Evolutionary conservation across 2,329 filamentous ascomycete species (phyloP).

Genomic region (Pseudogymnoascus sp.): DNA sequence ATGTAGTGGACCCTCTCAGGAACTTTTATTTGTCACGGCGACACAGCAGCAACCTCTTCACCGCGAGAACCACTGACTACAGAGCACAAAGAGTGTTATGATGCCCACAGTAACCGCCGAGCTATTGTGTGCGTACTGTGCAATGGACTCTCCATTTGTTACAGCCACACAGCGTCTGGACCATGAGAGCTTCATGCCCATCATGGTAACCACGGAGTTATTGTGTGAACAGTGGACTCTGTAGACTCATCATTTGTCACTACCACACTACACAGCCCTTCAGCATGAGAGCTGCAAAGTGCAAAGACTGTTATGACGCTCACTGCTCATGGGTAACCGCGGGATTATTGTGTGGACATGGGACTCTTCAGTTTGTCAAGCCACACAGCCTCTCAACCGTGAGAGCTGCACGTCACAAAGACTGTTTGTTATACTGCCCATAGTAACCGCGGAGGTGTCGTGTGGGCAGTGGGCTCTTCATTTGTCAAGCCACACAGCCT

Average conservation of each 20-base stretch:
- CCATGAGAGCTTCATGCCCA: background rate
- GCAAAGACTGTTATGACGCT: too few species aligned
- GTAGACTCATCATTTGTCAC: background rate
- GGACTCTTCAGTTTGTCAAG: background rate
- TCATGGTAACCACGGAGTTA: background rate
- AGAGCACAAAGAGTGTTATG: background rate
- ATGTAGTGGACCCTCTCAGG: background rate
- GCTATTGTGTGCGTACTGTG: background rate
- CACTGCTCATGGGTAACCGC: too few species aligned
- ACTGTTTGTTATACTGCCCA: background rate
- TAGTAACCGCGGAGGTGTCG: background rate
- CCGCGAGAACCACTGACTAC: background rate
- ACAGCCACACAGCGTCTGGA: background rate
- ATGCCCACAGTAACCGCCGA: background rate
- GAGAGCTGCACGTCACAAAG: background rate
- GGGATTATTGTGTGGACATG: background rate
- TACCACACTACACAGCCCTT: too few species aligned
- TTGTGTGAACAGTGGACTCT: background rate
- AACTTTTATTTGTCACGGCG: background rate
- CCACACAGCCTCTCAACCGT: background rate
- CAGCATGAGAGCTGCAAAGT: too few species aligned
- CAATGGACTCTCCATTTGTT: background rate
- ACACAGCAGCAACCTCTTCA: background rate
- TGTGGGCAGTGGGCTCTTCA: background rate
- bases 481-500: background rate